Percentiles rank a stretch among this genome's conserved stretches.
Evolutionary conservation across 2,329 filamentous ascomycete genomes (phyloP).

Genomic region (Blastomyces gilchristii): DNA sequence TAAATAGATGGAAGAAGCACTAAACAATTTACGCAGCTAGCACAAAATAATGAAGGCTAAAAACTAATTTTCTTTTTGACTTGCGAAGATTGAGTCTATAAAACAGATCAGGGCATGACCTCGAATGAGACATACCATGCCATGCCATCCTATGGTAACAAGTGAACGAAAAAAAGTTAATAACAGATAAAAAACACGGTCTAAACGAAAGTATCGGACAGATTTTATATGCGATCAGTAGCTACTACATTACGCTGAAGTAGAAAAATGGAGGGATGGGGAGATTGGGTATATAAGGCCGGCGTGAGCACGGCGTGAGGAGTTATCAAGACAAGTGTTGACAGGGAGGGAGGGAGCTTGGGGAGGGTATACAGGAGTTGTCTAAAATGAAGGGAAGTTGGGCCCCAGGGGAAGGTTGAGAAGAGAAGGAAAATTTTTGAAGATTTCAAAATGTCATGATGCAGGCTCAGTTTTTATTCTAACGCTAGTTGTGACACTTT

Average conservation of each 20-base stretch:
- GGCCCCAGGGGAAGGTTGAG: background rate
- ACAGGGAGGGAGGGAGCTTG: background rate
- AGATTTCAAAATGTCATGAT: constrained; percentile 17
- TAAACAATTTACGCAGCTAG: too few relatives aligned
- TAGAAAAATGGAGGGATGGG: background rate
- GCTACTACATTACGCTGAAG: constrained; percentile 4
- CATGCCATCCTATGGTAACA: background rate
- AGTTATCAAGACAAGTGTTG: background rate
- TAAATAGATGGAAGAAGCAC: too few relatives aligned
- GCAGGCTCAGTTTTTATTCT: constrained; percentile 33
- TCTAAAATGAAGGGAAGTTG: background rate
- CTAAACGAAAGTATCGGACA: background rate
- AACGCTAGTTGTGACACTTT: constrained; percentile 18
- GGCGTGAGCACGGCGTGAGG: background rate
- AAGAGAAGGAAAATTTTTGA: background rate
- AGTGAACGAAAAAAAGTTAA: background rate
- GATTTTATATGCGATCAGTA: background rate
- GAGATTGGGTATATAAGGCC: background rate
- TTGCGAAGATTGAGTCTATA: background rate
- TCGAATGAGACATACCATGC: background rate
- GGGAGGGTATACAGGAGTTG: background rate
- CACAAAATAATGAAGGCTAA: too few relatives aligned
- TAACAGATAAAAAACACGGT: background rate
- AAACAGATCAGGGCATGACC: background rate
- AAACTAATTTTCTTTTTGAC: background rate